Percentiles rank a stretch among this genome's conserved stretches.
Evolutionary conservation across 2,329 filamentous ascomycete genomes (phyloP).

Genomic region (Neofusicoccum sp.): DNA sequence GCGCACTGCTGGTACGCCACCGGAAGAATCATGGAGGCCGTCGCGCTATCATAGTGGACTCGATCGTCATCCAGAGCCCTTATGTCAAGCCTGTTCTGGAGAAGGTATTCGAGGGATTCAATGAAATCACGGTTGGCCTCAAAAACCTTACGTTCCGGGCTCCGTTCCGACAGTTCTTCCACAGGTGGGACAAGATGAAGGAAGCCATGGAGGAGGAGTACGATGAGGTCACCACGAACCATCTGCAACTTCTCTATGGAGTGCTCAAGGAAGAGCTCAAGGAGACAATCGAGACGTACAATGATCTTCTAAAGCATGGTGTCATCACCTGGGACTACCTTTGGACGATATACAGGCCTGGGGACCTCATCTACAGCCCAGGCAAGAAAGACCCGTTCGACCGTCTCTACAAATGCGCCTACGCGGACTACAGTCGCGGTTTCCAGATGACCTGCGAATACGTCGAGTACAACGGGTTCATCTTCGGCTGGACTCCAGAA

Average conservation of each 20-base stretch:
- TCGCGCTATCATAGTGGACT: neutral
- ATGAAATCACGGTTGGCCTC: neutral
- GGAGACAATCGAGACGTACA: neutral
- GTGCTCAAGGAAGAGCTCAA: neutral
- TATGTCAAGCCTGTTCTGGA: neutral
- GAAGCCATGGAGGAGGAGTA: neutral
- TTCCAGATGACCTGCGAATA: neutral
- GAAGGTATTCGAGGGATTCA: neutral
- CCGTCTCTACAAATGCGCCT: neutral
- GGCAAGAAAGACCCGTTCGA: neutral
- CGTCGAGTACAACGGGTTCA: neutral
- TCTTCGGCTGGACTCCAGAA: neutral
- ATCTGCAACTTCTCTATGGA: neutral
- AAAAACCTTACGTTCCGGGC: neutral
- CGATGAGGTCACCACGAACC: neutral
- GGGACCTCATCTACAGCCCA: neutral
- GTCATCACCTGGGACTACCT: neutral
- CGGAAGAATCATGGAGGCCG: too few species aligned
- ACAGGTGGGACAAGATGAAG: neutral
- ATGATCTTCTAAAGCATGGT: neutral
- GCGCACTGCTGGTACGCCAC: too few species aligned
- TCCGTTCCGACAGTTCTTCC: neutral
- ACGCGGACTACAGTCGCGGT: neutral
- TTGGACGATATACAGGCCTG: neutral
- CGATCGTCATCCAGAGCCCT: conserved; percentile 1